phyloP scores from a whole-genome alignment of 192 early-diverging fungal genomes.

The Entrophospora sp. region DNA sequence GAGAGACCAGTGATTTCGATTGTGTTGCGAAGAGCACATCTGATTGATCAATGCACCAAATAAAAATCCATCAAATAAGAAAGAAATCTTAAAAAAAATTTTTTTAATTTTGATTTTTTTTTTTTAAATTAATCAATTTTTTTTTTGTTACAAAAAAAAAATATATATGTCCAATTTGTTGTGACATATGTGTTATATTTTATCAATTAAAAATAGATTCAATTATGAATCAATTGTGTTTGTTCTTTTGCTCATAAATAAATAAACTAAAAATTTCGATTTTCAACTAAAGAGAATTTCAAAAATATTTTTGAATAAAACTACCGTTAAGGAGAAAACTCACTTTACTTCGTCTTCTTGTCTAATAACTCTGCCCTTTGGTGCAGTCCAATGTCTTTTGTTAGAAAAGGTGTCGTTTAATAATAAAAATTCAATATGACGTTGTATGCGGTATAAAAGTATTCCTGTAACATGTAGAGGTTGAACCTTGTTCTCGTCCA shows the following conservation, averaged over 20 bases:
- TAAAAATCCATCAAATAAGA: too few relatives aligned
- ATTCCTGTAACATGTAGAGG: constrained; percentile 46
- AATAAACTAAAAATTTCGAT: too few relatives aligned
- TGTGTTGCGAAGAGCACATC: constrained; percentile 69
- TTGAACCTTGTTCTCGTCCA: constrained; percentile 14
- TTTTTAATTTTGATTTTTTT: too few relatives aligned
- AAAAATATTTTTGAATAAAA: too few relatives aligned
- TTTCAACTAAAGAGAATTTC: too few relatives aligned
- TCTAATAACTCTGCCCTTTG: constrained; percentile 68
- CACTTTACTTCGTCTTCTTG: constrained; percentile 78
- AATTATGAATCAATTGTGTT: too few relatives aligned
- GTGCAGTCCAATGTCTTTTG: constrained; percentile 74
- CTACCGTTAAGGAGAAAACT: constrained; percentile 22
- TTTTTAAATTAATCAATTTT: too few relatives aligned
- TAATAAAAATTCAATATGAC: constrained; percentile 69
- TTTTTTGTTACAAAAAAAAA: background rate
- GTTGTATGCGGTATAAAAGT: constrained; percentile 60
- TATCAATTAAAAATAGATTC: too few relatives aligned
- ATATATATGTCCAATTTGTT: too few relatives aligned
- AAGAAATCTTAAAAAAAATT: constrained; percentile 16
- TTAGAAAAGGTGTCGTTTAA: constrained; percentile 71
- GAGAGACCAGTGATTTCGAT: constrained; percentile 64
- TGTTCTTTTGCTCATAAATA: too few relatives aligned
- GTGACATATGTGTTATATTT: too few relatives aligned
- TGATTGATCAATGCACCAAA: too few relatives aligned